These are phyloP conservation scores for Monosporozyma yasuniensis DNA, from an alignment of 805 yeast genomes.

Conservation along the genomic window DNA sequence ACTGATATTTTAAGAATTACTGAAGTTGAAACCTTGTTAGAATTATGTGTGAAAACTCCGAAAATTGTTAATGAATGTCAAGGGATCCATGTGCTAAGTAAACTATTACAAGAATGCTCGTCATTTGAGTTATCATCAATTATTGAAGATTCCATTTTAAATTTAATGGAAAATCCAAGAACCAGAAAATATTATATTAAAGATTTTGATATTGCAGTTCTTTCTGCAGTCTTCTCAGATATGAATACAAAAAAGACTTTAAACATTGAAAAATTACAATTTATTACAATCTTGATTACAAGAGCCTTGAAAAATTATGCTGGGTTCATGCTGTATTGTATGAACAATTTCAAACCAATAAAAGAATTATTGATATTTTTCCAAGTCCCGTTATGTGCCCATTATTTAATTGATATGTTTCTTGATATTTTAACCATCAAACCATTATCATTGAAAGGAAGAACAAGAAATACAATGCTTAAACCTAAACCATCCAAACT, in stretches of 20 bases:
- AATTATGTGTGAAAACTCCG: conserved; percentile 41
- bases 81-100: conserved; percentile 36
- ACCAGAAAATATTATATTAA: conserved; percentile 34
- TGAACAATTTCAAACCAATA: conserved; percentile 47
- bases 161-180: conserved; percentile 21
- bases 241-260: conserved; percentile 40
- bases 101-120: conserved; percentile 19
- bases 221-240: conserved; percentile 68
- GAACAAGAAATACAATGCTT: conserved; percentile 7
- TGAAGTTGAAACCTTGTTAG: conserved; percentile 51
- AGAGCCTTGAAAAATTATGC: conserved; percentile 61
- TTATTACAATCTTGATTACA: conserved; percentile 50
- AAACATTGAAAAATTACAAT: conserved; percentile 48
- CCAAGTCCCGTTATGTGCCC: conserved; percentile 48
- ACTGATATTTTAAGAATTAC: conserved; percentile 43
- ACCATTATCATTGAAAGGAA: conserved; percentile 40
- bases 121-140: conserved; percentile 21
- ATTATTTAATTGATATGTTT: conserved; percentile 60
- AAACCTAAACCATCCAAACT: conserved; percentile 26
- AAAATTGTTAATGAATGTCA: conserved; percentile 37
- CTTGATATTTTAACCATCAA: conserved; percentile 57
- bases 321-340: conserved; percentile 61
- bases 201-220: conserved; percentile 51
- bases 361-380: conserved; percentile 54
- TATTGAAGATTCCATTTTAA: conserved; percentile 23